Evolutionary conservation across 352 stramenopile species (phyloP).

Genomic region (Elongisporangium undulatum): DNA sequence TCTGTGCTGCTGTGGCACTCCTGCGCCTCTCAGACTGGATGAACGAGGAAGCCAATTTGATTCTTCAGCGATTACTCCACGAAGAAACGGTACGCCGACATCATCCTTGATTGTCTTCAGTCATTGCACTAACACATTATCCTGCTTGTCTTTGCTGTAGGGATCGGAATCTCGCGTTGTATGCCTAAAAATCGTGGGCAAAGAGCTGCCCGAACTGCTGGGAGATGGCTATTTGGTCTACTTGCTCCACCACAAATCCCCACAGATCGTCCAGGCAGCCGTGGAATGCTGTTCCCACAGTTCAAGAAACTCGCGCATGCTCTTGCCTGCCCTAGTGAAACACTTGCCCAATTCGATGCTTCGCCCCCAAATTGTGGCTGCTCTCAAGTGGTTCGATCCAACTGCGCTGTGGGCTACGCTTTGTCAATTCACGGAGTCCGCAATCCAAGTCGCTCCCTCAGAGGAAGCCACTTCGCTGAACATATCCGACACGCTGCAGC

Average conservation of each 20-base stretch:
- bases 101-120: neutral
- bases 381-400: conserved; percentile 68
- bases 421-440: conserved; percentile 58
- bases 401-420: conserved; percentile 58
- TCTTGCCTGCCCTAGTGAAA: conserved; percentile 80
- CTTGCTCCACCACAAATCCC: conserved; percentile 67
- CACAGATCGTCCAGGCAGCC: conserved; percentile 68
- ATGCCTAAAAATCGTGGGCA: conserved; percentile 78
- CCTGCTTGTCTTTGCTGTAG: conserved; percentile 8
- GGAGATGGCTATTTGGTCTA: conserved; percentile 84
- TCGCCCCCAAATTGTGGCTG: conserved; percentile 58
- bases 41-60: conserved; percentile 77
- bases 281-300: conserved; percentile 81
- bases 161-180: conserved; percentile 66
- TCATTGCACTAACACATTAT: neutral
- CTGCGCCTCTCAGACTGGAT: conserved; percentile 80
- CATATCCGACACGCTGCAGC: neutral
- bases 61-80: conserved; percentile 75
- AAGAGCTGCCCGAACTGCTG: conserved; percentile 74
- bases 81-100: conserved; percentile 49
- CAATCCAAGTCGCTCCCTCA: conserved; percentile 11
- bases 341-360: conserved; percentile 65
- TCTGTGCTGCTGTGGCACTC: conserved; percentile 72
- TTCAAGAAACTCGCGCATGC: conserved; percentile 71
- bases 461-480: neutral